These are phyloP conservation scores for Malus sylvestris DNA, from an alignment of 306 rosid species.

Conservation along the genomic window DNA sequence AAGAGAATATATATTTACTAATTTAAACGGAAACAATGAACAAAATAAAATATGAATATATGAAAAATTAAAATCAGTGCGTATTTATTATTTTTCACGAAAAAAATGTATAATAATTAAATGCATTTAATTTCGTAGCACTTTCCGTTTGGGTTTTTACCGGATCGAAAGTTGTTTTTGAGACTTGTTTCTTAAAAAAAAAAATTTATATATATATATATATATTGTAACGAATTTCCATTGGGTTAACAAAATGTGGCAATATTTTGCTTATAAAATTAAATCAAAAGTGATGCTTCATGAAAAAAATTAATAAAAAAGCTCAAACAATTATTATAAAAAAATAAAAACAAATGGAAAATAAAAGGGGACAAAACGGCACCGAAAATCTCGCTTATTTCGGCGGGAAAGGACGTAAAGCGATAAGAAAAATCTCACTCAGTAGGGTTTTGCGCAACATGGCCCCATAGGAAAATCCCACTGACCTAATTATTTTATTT, in stretches of 20 bases:
- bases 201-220: too few species aligned
- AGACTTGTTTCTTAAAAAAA: too few species aligned
- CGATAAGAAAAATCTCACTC: background rate
- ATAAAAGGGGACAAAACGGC: background rate
- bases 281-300: background rate
- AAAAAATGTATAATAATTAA: background rate
- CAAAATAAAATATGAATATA: background rate
- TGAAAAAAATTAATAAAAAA: background rate
- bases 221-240: background rate
- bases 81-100: too few species aligned
- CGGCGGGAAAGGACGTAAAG: constrained; percentile 50
- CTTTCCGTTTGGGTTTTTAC: background rate
- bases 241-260: background rate
- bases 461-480: background rate
- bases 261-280: too few species aligned
- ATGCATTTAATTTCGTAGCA: background rate
- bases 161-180: too few species aligned
- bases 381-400: constrained; percentile 56
- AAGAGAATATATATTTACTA: too few species aligned
- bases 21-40: background rate
- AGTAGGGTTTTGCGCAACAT: background rate
- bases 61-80: fast-evolving
- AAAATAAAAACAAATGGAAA: background rate
- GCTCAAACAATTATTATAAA: background rate
- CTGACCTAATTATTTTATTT: background rate